Percentiles rank a stretch among this genome's conserved stretches.
phyloP scores from a whole-genome alignment of 768 basidiomycete species.

The Kwoniella dendrophila region DNA sequence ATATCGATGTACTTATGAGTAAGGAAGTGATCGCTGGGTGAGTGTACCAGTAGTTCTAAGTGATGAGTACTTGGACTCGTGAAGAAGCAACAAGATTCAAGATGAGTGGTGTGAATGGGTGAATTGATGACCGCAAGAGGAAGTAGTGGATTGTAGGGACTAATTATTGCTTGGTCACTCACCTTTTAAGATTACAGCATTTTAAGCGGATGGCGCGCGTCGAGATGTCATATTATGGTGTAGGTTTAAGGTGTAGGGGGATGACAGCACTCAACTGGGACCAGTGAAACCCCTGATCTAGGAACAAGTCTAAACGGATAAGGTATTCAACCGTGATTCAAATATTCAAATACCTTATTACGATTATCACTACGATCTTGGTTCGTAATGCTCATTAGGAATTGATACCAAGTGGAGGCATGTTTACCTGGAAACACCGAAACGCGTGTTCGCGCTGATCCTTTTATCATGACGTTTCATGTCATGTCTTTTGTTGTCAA shows the following conservation, averaged over 20 bases:
- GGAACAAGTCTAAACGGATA: conserved; percentile 12
- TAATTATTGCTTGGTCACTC: conserved; percentile 1
- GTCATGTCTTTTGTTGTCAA: not conserved
- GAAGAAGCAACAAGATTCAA: not conserved
- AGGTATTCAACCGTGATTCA: too few relatives aligned
- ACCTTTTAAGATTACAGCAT: not conserved
- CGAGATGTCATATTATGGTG: too few relatives aligned
- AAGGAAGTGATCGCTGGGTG: not conserved
- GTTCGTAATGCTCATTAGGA: conserved; percentile 3
- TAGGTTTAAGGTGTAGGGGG: too few relatives aligned
- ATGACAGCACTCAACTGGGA: too few relatives aligned
- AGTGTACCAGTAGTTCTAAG: not conserved
- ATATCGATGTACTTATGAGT: not conserved
- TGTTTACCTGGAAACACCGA: too few relatives aligned
- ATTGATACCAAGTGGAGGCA: not conserved
- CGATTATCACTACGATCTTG: too few relatives aligned
- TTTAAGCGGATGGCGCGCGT: conserved; percentile 12
- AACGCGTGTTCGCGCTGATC: not conserved
- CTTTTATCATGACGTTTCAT: conserved; percentile 2
- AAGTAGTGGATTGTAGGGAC: not conserved
- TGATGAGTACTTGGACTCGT: too few relatives aligned
- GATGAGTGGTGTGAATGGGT: not conserved
- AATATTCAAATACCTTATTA: too few relatives aligned
- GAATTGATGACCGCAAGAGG: not conserved
- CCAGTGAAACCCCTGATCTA: not conserved